These are phyloP conservation scores for Mortierella sp. DNA, from an alignment of 371 early-diverging fungal species.

Conservation along the genomic window DNA sequence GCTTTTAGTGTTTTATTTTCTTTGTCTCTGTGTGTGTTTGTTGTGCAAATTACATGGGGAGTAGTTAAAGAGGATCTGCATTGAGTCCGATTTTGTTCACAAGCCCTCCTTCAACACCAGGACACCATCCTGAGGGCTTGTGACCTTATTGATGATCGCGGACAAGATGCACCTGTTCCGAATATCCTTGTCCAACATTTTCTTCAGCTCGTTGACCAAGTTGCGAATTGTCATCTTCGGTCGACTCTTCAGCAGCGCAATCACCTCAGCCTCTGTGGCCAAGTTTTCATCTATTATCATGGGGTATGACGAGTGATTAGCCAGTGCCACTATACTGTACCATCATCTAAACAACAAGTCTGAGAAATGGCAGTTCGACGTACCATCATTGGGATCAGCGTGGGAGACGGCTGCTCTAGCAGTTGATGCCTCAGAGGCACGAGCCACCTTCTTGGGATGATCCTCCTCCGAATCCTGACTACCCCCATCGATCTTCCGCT, in stretches of 20 bases:
- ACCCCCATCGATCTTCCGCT: slow-evolving; percentile 34
- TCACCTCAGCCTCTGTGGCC: slow-evolving; percentile 80
- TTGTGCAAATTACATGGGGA: neutral
- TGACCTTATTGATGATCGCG: slow-evolving; percentile 73
- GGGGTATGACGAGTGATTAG: neutral
- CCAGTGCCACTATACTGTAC: neutral
- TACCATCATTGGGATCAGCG: neutral
- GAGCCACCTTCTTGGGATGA: slow-evolving; percentile 21
- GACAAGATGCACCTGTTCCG: slow-evolving; percentile 74
- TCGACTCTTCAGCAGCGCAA: slow-evolving; percentile 68
- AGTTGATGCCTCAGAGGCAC: neutral
- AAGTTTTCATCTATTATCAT: slow-evolving; percentile 43
- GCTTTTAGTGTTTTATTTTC: too few species aligned
- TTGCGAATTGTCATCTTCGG: slow-evolving; percentile 75
- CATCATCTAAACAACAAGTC: neutral
- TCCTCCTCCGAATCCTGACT: slow-evolving; percentile 6
- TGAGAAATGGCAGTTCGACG: neutral
- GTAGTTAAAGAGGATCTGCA: neutral
- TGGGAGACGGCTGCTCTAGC: neutral
- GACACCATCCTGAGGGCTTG: slow-evolving; percentile 62
- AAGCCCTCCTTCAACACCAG: slow-evolving; percentile 61
- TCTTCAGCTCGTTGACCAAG: slow-evolving; percentile 74
- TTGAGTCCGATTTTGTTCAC: slow-evolving; percentile 23
- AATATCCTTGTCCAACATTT: slow-evolving; percentile 75
- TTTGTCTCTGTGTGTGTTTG: too few species aligned